These are phyloP conservation scores for Solanum bulbocastanum DNA, from an alignment of 257 asterid species.

Conservation along the genomic window DNA sequence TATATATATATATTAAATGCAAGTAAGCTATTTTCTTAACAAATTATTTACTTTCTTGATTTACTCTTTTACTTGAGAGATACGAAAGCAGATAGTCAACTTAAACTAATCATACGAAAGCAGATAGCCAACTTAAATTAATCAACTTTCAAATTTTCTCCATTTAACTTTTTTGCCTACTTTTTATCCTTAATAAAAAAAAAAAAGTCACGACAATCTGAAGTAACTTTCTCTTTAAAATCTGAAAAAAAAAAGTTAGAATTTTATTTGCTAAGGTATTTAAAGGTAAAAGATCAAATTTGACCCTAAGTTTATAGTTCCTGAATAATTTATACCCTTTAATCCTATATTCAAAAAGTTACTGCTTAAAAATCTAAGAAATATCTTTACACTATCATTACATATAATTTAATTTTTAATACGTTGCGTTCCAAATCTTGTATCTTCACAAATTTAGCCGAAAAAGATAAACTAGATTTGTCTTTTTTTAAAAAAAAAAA, in stretches of 20 bases:
- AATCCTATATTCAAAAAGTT: not conserved
- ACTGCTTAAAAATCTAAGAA: not conserved
- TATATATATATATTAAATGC: not conserved
- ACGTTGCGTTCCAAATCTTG: not conserved
- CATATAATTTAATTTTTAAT: not conserved
- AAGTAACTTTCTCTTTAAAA: not conserved
- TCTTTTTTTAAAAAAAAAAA: fast-evolving
- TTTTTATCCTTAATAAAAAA: not conserved
- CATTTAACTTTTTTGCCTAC: not conserved
- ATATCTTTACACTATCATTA: not conserved
- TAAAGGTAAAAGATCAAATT: not conserved
- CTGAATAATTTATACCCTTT: not conserved
- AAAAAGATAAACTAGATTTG: not conserved
- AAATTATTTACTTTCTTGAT: not conserved
- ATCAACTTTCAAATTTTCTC: not conserved
- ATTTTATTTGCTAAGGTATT: not conserved
- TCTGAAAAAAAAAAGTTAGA: not conserved
- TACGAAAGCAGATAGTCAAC: not conserved
- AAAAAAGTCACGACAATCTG: not conserved
- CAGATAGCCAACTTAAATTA: not conserved
- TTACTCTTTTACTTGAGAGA: not conserved
- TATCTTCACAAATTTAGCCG: not conserved
- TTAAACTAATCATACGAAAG: not conserved
- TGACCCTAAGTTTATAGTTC: not conserved
- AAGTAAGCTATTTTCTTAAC: not conserved